Conservation (phyloP, 208 protist genomes). For the Crithidia acanthocephali region DNA sequence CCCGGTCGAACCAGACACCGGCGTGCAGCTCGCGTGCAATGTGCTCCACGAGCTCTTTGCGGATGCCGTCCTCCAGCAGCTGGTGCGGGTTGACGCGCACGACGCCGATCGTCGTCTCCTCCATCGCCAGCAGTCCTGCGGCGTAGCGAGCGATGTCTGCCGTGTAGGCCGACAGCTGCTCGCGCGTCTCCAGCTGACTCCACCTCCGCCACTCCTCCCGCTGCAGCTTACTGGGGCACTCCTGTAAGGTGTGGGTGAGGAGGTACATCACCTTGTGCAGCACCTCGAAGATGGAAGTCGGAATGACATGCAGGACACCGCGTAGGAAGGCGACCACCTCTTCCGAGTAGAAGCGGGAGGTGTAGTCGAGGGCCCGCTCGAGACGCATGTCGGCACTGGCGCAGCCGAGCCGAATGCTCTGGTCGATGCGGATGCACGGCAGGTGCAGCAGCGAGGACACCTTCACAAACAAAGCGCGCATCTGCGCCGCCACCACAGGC, state of each 20-base stretch:
- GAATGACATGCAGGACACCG: slow-evolving; percentile 97
- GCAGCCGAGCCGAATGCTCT: slow-evolving; percentile 39
- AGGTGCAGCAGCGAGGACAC: slow-evolving; percentile 95
- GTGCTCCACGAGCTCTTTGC: slow-evolving; percentile 92
- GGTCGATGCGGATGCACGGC: slow-evolving; percentile 94
- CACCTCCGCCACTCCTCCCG: slow-evolving; percentile 74
- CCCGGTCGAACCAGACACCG: slow-evolving; percentile 65
- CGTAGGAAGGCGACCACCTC: slow-evolving; percentile 94
- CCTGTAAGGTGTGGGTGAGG: slow-evolving; percentile 82
- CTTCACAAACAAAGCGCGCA: slow-evolving; percentile 98
- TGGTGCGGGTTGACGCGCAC: slow-evolving; percentile 96
- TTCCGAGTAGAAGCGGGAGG: slow-evolving; percentile 95
- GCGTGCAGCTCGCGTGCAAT: slow-evolving; percentile 78
- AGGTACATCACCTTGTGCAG: slow-evolving; percentile 96
- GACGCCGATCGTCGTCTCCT: slow-evolving; percentile 97
- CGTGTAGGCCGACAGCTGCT: slow-evolving; percentile 87
- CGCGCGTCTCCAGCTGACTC: slow-evolving; percentile 93
- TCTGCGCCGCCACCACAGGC: slow-evolving; percentile 92
- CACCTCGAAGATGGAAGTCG: slow-evolving; percentile 94
- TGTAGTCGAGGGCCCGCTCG: slow-evolving; percentile 81
- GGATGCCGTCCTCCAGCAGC: slow-evolving; percentile 97
- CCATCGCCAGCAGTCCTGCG: slow-evolving; percentile 97
- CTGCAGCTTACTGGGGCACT: slow-evolving; percentile 74
- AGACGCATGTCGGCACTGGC: slow-evolving; percentile 50
- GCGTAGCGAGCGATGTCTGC: slow-evolving; percentile 95